Percentiles rank a stretch among this genome's conserved stretches.
phyloP scores from a whole-genome alignment of 139 green algal genomes.

The Zygnema cylindricum region DNA sequence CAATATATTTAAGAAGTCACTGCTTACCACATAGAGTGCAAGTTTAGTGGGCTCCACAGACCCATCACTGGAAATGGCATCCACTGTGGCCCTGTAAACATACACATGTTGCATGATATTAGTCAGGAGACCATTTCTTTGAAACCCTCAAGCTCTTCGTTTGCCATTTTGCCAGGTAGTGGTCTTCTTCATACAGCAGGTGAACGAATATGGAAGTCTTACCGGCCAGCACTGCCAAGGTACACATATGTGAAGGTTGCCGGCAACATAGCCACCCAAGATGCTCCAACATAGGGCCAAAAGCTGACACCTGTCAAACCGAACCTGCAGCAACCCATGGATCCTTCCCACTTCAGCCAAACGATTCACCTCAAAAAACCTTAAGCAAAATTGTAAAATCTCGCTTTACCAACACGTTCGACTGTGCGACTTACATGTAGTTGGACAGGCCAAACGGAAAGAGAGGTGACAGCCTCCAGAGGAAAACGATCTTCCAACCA shows the following conservation, averaged over 20 bases:
- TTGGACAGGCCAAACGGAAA: slow-evolving; percentile 89
- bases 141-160: too few relatives aligned
- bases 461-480: slow-evolving; percentile 90
- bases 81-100: background rate
- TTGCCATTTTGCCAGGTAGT: too few relatives aligned
- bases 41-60: background rate
- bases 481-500: slow-evolving; percentile 85
- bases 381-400: too few relatives aligned
- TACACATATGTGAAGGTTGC: slow-evolving; percentile 77
- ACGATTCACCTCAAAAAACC: too few relatives aligned
- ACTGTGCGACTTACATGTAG: slow-evolving; percentile 69
- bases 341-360: too few relatives aligned
- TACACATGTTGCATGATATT: too few relatives aligned
- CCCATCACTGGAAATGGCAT: background rate
- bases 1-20: too few relatives aligned
- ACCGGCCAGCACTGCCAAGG: slow-evolving; percentile 9
- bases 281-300: slow-evolving; percentile 78
- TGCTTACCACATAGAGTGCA: background rate
- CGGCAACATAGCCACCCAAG: slow-evolving; percentile 92
- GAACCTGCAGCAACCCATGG: slow-evolving; percentile 21
- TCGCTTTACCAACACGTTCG: too few relatives aligned
- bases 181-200: too few relatives aligned
- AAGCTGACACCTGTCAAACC: slow-evolving; percentile 84
- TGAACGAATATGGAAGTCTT: too few relatives aligned
- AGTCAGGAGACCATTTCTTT: too few relatives aligned